A percentile compares a stretch with the other conserved stretches of the same genome.
Evolutionary conservation across 2,329 filamentous ascomycete genomes (phyloP).

Genomic region (Tolypocladium sp.): DNA sequence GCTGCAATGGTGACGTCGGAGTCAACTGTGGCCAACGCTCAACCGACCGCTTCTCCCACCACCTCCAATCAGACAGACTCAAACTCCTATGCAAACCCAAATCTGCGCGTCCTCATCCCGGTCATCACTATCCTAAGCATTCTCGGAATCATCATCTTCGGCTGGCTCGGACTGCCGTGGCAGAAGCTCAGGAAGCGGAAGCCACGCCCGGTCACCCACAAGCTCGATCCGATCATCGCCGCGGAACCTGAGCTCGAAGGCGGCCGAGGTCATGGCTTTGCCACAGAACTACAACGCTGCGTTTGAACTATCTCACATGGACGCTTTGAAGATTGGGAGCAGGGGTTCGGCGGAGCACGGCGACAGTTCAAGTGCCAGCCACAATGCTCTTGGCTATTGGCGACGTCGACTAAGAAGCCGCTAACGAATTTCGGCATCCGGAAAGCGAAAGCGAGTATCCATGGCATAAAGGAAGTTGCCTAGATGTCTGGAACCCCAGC

Average conservation of each 20-base stretch:
- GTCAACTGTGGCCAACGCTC: not conserved
- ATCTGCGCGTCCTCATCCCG: not conserved
- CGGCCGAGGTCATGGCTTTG: not conserved
- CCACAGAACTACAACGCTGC: not conserved
- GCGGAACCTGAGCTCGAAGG: not conserved
- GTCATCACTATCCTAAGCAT: not conserved
- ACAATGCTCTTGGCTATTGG: too few species aligned
- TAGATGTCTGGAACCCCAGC: too few species aligned
- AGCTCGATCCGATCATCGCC: not conserved
- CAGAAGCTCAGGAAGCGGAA: not conserved
- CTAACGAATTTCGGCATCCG: too few species aligned
- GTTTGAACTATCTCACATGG: not conserved
- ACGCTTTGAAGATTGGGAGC: not conserved
- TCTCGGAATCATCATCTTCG: not conserved
- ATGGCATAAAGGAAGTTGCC: too few species aligned
- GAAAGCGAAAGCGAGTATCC: too few species aligned
- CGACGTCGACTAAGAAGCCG: too few species aligned
- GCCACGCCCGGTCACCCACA: not conserved
- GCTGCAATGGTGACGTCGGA: not conserved
- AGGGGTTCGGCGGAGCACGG: not conserved
- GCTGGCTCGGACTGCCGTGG: not conserved
- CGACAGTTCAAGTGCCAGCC: not conserved
- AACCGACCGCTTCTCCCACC: not conserved
- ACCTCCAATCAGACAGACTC: not conserved
- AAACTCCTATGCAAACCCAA: not conserved